phyloP scores from a whole-genome alignment of 768 basidiomycete species.

The Boletellus ananas region DNA sequence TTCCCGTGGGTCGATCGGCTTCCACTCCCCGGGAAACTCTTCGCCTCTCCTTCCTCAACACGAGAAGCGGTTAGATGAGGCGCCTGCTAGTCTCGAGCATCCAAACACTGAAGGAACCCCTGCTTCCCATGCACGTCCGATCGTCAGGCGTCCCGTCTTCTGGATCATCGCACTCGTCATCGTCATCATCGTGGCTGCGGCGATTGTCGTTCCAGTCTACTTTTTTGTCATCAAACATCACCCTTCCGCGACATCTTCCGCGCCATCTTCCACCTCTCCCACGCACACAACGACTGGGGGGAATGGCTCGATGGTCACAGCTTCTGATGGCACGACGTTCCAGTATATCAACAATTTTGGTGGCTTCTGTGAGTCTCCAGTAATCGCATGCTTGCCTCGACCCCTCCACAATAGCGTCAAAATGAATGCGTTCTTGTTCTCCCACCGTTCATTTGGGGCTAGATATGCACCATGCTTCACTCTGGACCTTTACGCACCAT shows the following conservation, averaged over 20 bases:
- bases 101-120: not conserved
- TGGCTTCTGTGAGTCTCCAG: constrained; percentile 55
- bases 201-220: constrained; percentile 42
- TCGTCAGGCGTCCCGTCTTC: constrained; percentile 20
- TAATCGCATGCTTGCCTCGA: not conserved
- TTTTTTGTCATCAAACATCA: constrained; percentile 27
- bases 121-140: constrained; percentile 14
- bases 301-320: constrained; percentile 63
- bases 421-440: not conserved
- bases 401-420: too few species aligned
- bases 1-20: constrained; percentile 20
- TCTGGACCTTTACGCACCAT: not conserved
- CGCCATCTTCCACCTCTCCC: too few species aligned
- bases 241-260: constrained; percentile 8
- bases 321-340: constrained; percentile 67
- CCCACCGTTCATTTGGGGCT: not conserved
- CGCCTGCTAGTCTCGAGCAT: not conserved
- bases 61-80: constrained; percentile 16
- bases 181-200: constrained; percentile 31
- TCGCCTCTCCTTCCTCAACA: constrained; percentile 22
- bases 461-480: not conserved
- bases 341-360: constrained; percentile 76
- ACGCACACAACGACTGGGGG: constrained; percentile 43
- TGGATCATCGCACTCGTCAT: constrained; percentile 29
- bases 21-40: constrained; percentile 19